A percentile compares a stretch with the other conserved stretches of the same genome.
Conservation (phyloP, 257 asterid species). For the Lithospermum erythrorhizon region DNA sequence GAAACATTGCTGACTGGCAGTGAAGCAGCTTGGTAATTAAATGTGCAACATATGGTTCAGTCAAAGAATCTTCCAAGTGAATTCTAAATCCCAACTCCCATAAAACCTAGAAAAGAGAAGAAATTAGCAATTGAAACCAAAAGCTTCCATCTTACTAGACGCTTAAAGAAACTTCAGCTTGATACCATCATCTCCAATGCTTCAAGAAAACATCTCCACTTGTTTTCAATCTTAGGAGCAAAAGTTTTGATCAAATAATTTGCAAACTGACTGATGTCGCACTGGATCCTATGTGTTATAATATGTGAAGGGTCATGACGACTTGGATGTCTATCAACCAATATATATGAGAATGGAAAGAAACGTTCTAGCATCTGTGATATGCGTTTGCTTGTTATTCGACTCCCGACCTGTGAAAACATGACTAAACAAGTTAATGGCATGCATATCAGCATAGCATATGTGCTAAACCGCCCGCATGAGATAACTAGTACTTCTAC, state of each 20-base stretch:
- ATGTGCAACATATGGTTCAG: conserved; percentile 91
- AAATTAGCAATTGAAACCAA: conserved; percentile 4
- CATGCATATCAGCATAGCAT: too few species aligned
- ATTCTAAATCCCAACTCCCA: conserved; percentile 65
- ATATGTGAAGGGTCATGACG: conserved; percentile 90
- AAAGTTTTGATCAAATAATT: conserved; percentile 37
- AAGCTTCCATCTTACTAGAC: not conserved
- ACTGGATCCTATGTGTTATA: conserved; percentile 70
- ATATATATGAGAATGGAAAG: conserved; percentile 60
- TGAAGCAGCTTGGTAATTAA: conserved; percentile 49
- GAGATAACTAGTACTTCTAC: not conserved
- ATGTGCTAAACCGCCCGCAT: not conserved
- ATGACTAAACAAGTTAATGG: not conserved
- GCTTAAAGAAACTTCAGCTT: not conserved
- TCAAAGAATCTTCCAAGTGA: conserved; percentile 54
- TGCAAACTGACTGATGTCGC: conserved; percentile 45
- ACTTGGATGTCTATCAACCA: conserved; percentile 89
- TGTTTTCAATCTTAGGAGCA: conserved; percentile 29
- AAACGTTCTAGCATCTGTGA: conserved; percentile 65
- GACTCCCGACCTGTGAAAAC: conserved; percentile 72
- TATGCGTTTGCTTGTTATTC: conserved; percentile 76
- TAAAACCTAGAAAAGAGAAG: conserved; percentile 47
- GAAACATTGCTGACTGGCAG: conserved; percentile 71
- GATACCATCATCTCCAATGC: conserved; percentile 69
- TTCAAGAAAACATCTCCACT: conserved; percentile 40